These are phyloP conservation scores for Stropharia rugosoannulata DNA, from an alignment of 768 basidiomycete genomes.

Conservation along the genomic window DNA sequence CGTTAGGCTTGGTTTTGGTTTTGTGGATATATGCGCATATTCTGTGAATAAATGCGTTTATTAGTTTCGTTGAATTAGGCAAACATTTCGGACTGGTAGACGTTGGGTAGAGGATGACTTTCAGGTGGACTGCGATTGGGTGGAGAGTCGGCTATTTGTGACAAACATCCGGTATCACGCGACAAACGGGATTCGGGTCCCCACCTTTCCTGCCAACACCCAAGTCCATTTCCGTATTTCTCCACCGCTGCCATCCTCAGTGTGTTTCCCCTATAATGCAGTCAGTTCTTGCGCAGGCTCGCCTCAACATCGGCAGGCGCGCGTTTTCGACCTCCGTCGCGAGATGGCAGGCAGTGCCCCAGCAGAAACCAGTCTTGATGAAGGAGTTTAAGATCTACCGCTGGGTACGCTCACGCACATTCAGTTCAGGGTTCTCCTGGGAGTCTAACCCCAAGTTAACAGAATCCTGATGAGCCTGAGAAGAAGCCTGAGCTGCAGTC, in stretches of 20 bases:
- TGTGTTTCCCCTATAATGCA: conserved; percentile 18
- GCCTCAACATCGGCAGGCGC: conserved; percentile 20
- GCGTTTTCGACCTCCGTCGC: conserved; percentile 22
- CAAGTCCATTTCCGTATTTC: conserved; percentile 6
- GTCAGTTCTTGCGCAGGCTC: conserved; percentile 18
- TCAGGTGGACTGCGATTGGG: conserved; percentile 11
- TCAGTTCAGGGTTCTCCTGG: neutral
- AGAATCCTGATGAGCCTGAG: conserved; percentile 93
- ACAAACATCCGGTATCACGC: conserved; percentile 24
- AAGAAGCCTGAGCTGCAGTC: conserved; percentile 90
- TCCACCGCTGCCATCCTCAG: conserved; percentile 7
- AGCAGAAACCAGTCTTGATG: conserved; percentile 66
- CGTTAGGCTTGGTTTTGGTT: no score
- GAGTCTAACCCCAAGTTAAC: neutral
- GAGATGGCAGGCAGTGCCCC: conserved; percentile 45
- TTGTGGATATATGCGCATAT: no score
- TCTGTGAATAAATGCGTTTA: no score
- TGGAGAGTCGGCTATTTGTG: conserved; percentile 17
- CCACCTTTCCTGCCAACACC: conserved; percentile 9
- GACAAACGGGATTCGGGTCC: conserved; percentile 21
- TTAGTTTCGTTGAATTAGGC: no score
- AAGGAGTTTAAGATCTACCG: conserved; percentile 99
- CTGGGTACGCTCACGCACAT: conserved; percentile 60
- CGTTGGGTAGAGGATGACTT: neutral
- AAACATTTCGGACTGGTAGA: no score